Evolutionary conservation across 2,329 filamentous ascomycete species (phyloP), one percentile per base, ranked within the genome.

Genomic region (Neofusicoccum parvum): DNA sequence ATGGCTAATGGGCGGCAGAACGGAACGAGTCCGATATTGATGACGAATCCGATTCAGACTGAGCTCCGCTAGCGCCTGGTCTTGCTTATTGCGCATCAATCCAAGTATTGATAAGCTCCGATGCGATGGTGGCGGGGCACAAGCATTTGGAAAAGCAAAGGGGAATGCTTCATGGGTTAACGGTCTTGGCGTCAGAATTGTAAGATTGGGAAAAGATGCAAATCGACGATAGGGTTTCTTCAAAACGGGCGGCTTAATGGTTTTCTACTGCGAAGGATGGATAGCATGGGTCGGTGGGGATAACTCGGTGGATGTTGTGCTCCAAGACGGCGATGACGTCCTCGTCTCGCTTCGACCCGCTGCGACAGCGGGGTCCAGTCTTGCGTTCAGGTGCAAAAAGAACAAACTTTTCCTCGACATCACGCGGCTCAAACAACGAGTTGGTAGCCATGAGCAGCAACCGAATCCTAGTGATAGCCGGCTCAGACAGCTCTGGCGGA

Each of bases 401-500:
- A 62, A 12, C 45, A 50, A 62, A 50, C 45, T 51, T 51, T 62
- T 50, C 23, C 59, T 34, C 45, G 15, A 59, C 54, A 50, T 48
- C 56, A 60, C 56, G 43, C 56, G 45, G 46, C 62, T 43, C 62
- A 45, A 46, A 64, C 39, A 53, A 36, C 48, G 27, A 32, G 17
- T n/a, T 56, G 49, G 9, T 20, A 37, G 51, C 32, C 59, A 78
- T 78, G 76, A 56, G 68, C 58, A 15, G 62, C 58, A 81, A 78
- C 70, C 81, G 88, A 66, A 88, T 96, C 51, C 82, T 97, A 65
- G 87, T 95, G 17, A 91, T 97, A 72, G 93, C 93, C 58, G 93
- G 93, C 68, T 96, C 92, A 32, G 93, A 97, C 79, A 92, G 91
- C 79, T 96, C 92, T 34, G 93, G 93, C 73, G 93, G 93, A 81